A percentile compares a stretch with the other conserved stretches of the same genome.
Evolutionary conservation across 2,329 filamentous ascomycete genomes (phyloP).

Genomic region (Zymoseptoria pseudotritici): DNA sequence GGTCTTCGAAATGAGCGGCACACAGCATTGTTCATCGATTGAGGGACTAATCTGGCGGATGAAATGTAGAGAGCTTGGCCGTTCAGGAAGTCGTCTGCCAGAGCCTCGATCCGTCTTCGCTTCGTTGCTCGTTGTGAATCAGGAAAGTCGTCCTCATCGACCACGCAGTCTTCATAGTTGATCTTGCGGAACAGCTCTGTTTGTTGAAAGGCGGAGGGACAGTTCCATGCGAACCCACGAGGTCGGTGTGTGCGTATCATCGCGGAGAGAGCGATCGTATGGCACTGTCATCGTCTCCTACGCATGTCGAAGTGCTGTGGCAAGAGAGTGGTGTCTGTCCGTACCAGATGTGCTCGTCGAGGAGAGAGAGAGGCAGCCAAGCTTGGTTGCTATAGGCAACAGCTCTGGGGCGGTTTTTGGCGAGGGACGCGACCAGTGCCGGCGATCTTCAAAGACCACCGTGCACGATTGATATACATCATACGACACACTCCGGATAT

Average conservation of each 20-base stretch:
- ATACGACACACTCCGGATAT: neutral
- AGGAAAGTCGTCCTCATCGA: slow-evolving; percentile 48
- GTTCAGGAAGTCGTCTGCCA: slow-evolving; percentile 51
- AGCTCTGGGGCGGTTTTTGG: neutral
- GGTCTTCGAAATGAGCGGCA: slow-evolving; percentile 29
- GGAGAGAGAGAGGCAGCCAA: neutral
- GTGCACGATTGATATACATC: neutral
- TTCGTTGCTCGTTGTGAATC: slow-evolving; percentile 44
- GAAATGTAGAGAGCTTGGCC: slow-evolving; percentile 52
- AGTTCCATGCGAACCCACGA: slow-evolving; percentile 24
- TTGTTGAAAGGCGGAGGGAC: slow-evolving; percentile 25
- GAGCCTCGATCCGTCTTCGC: slow-evolving; percentile 50
- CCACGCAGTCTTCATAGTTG: slow-evolving; percentile 16
- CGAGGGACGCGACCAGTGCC: neutral
- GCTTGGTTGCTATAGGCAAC: neutral
- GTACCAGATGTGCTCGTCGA: neutral
- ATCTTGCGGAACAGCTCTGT: slow-evolving; percentile 23
- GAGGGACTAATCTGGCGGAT: slow-evolving; percentile 42
- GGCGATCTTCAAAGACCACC: neutral
- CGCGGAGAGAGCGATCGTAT: neutral
- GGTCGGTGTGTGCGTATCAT: slow-evolving; percentile 27
- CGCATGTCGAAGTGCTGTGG: neutral
- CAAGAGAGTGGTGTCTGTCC: neutral
- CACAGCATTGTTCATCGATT: slow-evolving; percentile 7
- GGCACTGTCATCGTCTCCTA: neutral